phyloP scores from a whole-genome alignment of 176 grass and related monocot species.

The Panicum miliaceum region DNA sequence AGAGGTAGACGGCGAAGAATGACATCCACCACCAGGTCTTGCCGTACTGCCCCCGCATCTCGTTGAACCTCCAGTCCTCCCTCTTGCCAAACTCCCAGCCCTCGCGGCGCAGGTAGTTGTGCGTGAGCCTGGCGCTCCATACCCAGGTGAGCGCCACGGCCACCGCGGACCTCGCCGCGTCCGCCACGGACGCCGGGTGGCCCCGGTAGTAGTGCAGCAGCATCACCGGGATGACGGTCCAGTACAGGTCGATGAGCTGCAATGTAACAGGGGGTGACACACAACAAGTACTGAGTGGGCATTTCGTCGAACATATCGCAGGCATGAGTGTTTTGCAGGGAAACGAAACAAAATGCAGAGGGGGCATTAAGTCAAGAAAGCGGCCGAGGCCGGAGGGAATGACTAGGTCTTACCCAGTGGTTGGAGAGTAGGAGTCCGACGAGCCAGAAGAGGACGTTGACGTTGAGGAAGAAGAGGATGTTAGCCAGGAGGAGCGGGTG shows the following conservation, averaged over 20 bases:
- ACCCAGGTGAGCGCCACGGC: constrained; percentile 65
- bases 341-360: fast-evolving
- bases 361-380: background rate
- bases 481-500: constrained; percentile 90
- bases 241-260: constrained; percentile 96
- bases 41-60: constrained; percentile 86
- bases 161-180: constrained; percentile 52
- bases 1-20: constrained; percentile 87
- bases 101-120: constrained; percentile 94
- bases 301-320: constrained; percentile 38
- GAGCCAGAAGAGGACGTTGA: constrained; percentile 95
- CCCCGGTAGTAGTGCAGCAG: constrained; percentile 74
- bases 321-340: background rate
- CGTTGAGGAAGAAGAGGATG: constrained; percentile 84
- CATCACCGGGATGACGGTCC: constrained; percentile 96
- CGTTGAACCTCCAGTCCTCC: constrained; percentile 89
- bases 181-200: constrained; percentile 60
- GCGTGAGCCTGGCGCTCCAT: constrained; percentile 85
- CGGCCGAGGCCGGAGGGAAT: background rate
- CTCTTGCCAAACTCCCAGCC: constrained; percentile 71
- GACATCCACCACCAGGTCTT: constrained; percentile 92
- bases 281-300: background rate
- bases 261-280: background rate
- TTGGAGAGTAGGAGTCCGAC: constrained; percentile 81
- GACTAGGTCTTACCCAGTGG: constrained; percentile 63